Evolutionary conservation across 306 rosid genomes (phyloP).

Genomic region (Vicia faba): DNA sequence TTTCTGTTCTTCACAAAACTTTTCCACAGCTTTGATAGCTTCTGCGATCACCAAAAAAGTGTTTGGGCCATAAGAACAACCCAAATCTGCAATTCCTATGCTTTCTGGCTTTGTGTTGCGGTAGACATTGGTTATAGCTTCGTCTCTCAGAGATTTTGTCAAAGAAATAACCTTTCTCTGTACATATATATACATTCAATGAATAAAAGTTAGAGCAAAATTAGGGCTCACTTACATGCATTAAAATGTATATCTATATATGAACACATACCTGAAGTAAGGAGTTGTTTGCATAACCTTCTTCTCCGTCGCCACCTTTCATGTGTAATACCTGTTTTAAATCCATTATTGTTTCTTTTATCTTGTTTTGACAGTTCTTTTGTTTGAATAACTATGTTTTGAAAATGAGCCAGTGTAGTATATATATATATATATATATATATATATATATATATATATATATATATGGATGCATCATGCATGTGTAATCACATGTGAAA

Average conservation of each 20-base stretch:
- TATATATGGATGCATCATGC: not conserved
- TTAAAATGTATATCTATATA: too few relatives aligned
- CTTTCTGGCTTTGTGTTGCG: not conserved
- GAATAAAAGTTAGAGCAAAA: not conserved
- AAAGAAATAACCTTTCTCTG: conserved; percentile 48
- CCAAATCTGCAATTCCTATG: too few relatives aligned
- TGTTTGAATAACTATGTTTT: not conserved
- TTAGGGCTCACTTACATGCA: not conserved
- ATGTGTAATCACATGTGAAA: not conserved
- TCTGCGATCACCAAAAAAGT: too few relatives aligned
- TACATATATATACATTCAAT: not conserved
- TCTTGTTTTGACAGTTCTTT: not conserved
- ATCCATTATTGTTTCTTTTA: conserved; percentile 29
- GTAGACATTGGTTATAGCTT: conserved; percentile 42
- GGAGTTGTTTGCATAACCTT: conserved; percentile 48
- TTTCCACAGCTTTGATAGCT: too few relatives aligned
- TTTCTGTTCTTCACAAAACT: not conserved
- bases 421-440: too few relatives aligned
- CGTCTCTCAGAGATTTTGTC: conserved; percentile 45
- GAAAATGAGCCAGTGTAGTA: not conserved
- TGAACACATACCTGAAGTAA: conserved; percentile 34
- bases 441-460: too few relatives aligned
- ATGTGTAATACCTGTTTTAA: conserved; percentile 40
- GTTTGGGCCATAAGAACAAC: too few relatives aligned
- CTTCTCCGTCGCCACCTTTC: conserved; percentile 46